Evolutionary conservation across 2,329 filamentous ascomycete genomes (phyloP).

Genomic region (Arthrobotrys megalospora): DNA sequence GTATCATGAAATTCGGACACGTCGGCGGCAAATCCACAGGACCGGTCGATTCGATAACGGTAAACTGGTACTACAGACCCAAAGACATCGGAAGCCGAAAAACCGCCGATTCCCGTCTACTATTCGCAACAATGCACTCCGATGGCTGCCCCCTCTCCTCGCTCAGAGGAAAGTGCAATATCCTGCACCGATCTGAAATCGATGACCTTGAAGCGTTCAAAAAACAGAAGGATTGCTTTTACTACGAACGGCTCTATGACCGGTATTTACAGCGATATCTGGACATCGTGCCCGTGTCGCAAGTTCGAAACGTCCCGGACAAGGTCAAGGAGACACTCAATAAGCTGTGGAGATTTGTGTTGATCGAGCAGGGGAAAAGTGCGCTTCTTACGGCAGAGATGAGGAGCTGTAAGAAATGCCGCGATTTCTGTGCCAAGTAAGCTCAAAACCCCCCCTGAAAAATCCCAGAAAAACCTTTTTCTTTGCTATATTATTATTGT

Average conservation of each 20-base stretch:
- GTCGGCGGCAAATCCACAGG: slow-evolving; percentile 79
- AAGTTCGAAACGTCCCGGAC: slow-evolving; percentile 95
- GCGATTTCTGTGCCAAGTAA: slow-evolving; percentile 90
- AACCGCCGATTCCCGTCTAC: slow-evolving; percentile 87
- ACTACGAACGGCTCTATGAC: slow-evolving; percentile 98
- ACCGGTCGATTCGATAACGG: slow-evolving; percentile 86
- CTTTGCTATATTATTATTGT: slow-evolving; percentile 9
- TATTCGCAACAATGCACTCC: slow-evolving; percentile 98
- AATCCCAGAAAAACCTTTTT: slow-evolving; percentile 62
- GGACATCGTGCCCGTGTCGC: slow-evolving; percentile 91
- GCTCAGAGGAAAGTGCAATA: slow-evolving; percentile 91
- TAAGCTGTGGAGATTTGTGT: slow-evolving; percentile 95
- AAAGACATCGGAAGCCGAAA: slow-evolving; percentile 90
- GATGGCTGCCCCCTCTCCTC: slow-evolving; percentile 94
- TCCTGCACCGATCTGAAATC: slow-evolving; percentile 90
- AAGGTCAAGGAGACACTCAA: slow-evolving; percentile 96
- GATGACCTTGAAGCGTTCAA: slow-evolving; percentile 85
- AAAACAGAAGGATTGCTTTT: slow-evolving; percentile 88
- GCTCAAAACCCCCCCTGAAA: slow-evolving; percentile 64
- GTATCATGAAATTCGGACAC: slow-evolving; percentile 98
- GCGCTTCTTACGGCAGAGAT: slow-evolving; percentile 97
- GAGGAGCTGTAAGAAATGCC: slow-evolving; percentile 95
- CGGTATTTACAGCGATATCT: slow-evolving; percentile 98
- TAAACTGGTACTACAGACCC: slow-evolving; percentile 98
- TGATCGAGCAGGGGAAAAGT: slow-evolving; percentile 91